Percentiles rank a stretch among this genome's conserved stretches.
Conservation (phyloP, 1,284 basidiomycete species). For the Cryptococcus hybrid region DNA sequence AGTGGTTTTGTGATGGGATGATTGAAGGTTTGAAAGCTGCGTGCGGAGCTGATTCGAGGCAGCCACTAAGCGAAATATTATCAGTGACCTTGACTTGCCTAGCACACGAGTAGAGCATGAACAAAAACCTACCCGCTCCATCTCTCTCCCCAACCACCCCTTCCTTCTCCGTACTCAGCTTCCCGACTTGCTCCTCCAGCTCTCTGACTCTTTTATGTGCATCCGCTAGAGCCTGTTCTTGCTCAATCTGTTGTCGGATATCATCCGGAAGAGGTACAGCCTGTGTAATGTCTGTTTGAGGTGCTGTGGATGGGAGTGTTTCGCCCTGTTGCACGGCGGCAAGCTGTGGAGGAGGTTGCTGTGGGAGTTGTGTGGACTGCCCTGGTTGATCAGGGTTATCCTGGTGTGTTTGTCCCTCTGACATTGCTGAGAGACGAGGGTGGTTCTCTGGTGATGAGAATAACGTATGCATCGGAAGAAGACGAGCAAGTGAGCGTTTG, state of each 20-base stretch:
- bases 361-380: no score
- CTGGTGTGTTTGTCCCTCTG: no score
- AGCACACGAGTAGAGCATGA: neutral
- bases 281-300: neutral
- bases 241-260: constrained; percentile 45
- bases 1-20: constrained; percentile 25
- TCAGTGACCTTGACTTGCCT: neutral
- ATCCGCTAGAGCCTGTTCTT: constrained; percentile 45
- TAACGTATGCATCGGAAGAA: no score
- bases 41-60: constrained; percentile 37
- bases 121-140: constrained; percentile 30
- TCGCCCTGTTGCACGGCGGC: no score
- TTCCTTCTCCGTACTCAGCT: constrained; percentile 31
- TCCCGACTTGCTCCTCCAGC: constrained; percentile 33
- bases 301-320: neutral
- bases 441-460: no score
- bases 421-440: no score
- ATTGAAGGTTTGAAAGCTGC: constrained; percentile 40
- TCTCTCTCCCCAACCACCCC: constrained; percentile 27
- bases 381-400: no score
- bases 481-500: no score
- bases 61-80: constrained; percentile 18
- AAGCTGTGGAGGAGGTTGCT: no score
- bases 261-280: constrained; percentile 17
- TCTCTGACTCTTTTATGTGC: constrained; percentile 30